Conservation (phyloP, 495 filamentous ascomycete genomes). For the Podospora comata region DNA sequence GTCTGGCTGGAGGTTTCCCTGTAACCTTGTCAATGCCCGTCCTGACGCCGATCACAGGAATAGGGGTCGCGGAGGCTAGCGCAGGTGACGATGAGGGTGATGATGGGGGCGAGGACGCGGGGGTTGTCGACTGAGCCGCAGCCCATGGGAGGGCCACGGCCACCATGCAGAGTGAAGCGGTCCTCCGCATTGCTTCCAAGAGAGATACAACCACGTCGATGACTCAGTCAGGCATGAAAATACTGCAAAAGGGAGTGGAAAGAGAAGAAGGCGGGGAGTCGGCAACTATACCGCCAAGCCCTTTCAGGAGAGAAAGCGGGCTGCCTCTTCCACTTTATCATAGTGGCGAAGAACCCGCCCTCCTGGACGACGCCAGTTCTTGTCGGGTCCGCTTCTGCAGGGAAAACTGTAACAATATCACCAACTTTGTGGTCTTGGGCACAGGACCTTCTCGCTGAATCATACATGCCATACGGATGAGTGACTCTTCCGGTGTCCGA, state of each 20-base stretch:
- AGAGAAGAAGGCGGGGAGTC: neutral
- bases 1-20: slow-evolving; percentile 34
- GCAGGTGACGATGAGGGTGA: neutral
- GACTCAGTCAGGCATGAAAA: slow-evolving; percentile 14
- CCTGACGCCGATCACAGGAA: slow-evolving; percentile 37
- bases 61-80: slow-evolving; percentile 15
- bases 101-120: slow-evolving; percentile 11
- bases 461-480: neutral
- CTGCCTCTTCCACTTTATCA: slow-evolving; percentile 18
- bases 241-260: neutral
- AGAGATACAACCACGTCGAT: slow-evolving; percentile 12
- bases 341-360: slow-evolving; percentile 4
- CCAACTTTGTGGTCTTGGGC: slow-evolving; percentile 29
- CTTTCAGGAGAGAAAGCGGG: neutral
- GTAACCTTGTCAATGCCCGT: slow-evolving; percentile 37
- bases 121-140: neutral
- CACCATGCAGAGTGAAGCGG: slow-evolving; percentile 6
- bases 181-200: slow-evolving; percentile 20
- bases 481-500: neutral
- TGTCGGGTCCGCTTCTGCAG: neutral
- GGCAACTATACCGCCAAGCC: slow-evolving; percentile 14
- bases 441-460: slow-evolving; percentile 16
- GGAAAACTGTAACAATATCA: slow-evolving; percentile 27
- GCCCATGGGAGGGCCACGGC: slow-evolving; percentile 18
- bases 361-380: neutral